Conservation (phyloP, 331 rosid species). For the Malus hybrid region DNA sequence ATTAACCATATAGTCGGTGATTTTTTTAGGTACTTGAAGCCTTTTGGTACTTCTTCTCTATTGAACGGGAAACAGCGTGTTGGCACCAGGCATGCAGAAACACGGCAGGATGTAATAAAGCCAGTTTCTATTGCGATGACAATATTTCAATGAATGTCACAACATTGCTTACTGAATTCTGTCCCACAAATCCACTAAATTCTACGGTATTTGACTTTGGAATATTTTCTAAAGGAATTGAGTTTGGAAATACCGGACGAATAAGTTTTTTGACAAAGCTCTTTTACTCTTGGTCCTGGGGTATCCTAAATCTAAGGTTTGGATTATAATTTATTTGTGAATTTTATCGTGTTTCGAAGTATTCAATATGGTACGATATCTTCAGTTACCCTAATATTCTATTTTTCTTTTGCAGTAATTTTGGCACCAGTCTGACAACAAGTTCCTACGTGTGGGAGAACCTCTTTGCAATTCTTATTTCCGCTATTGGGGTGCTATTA, state of each 20-base stretch:
- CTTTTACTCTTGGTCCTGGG: background rate
- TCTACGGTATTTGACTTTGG: background rate
- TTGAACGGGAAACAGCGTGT: background rate
- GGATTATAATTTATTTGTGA: background rate
- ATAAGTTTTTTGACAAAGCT: background rate
- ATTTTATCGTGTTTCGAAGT: too few relatives aligned
- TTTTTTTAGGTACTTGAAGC: background rate
- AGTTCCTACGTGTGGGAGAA: conserved; percentile 11
- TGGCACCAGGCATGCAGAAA: background rate
- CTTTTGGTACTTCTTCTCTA: background rate
- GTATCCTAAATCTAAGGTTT: background rate
- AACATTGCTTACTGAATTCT: background rate
- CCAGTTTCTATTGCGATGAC: background rate
- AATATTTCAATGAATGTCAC: background rate
- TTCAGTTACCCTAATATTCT: too few relatives aligned
- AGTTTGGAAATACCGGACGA: background rate
- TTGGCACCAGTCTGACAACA: conserved; percentile 7
- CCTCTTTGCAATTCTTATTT: background rate
- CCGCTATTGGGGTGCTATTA: background rate
- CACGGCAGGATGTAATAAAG: background rate
- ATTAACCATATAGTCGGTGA: too few relatives aligned
- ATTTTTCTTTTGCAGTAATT: background rate
- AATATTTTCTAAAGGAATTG: background rate
- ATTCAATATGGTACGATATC: too few relatives aligned
- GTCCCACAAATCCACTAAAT: background rate